A percentile compares a stretch with the other conserved stretches of the same genome.
Evolutionary conservation across 495 filamentous ascomycete genomes (phyloP).

Genomic region (Hypoxylon fuscum): DNA sequence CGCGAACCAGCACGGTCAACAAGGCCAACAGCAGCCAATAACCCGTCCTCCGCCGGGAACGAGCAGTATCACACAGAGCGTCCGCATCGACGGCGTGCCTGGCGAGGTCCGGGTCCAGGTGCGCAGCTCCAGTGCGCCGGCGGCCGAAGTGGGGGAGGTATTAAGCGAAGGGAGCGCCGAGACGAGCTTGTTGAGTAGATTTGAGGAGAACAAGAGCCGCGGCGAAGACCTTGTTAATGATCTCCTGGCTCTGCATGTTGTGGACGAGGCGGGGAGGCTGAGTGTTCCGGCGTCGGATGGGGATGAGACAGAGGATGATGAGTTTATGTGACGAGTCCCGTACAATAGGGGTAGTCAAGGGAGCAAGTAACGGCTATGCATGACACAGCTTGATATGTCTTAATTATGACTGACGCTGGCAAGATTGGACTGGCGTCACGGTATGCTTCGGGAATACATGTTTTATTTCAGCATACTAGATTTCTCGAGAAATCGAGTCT

Average conservation of each 20-base stretch:
- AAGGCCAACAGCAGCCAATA: slow-evolving; percentile 11
- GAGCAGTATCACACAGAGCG: slow-evolving; percentile 28
- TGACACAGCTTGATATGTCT: no score
- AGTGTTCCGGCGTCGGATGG: slow-evolving; percentile 38
- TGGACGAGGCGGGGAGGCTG: slow-evolving; percentile 48
- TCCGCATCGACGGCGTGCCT: slow-evolving; percentile 55
- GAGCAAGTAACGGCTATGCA: no score
- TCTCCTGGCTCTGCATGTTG: slow-evolving; percentile 49
- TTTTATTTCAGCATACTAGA: no score
- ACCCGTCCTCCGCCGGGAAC: slow-evolving; percentile 17
- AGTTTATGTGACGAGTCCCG: slow-evolving; percentile 48
- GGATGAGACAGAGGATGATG: slow-evolving; percentile 58
- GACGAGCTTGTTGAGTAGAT: slow-evolving; percentile 22
- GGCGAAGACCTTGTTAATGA: slow-evolving; percentile 54
- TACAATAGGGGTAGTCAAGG: no score
- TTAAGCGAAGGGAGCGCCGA: slow-evolving; percentile 1
- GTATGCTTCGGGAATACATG: no score
- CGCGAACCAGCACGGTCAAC: slow-evolving; percentile 31
- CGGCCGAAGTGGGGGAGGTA: slow-evolving; percentile 26
- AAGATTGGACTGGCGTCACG: no score
- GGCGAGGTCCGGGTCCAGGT: slow-evolving; percentile 57
- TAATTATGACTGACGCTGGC: no score
- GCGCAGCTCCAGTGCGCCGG: slow-evolving; percentile 42
- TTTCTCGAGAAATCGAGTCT: no score
- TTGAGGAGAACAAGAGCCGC: slow-evolving; percentile 45